A percentile compares a stretch with the other conserved stretches of the same genome.
Evolutionary conservation across 805 yeast species (phyloP).

Genomic region (Brettanomyces custersianus): DNA sequence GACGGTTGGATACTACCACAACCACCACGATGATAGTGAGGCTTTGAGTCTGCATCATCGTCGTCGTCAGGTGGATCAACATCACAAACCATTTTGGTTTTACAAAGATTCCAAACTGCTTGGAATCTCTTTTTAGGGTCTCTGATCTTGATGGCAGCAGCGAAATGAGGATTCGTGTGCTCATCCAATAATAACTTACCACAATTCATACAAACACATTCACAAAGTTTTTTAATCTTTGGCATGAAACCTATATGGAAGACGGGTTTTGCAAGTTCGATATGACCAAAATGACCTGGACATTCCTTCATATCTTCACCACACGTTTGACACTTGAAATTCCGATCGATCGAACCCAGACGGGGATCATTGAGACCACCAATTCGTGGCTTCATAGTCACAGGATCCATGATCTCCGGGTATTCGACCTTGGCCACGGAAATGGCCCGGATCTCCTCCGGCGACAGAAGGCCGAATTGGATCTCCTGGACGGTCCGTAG

Average conservation of each 20-base stretch:
- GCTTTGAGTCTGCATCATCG: slow-evolving; percentile 24
- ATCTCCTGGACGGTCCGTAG: slow-evolving; percentile 94
- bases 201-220: slow-evolving; percentile 97
- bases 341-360: slow-evolving; percentile 93
- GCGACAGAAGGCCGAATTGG: slow-evolving; percentile 95
- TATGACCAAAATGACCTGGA: slow-evolving; percentile 99
- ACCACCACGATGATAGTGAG: slow-evolving; percentile 65
- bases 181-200: slow-evolving; percentile 91
- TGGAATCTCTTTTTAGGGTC: slow-evolving; percentile 95
- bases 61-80: slow-evolving; percentile 65
- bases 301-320: slow-evolving; percentile 99
- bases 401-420: slow-evolving; percentile 99
- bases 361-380: slow-evolving; percentile 98
- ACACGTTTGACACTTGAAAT: slow-evolving; percentile 97
- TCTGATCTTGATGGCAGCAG: slow-evolving; percentile 78
- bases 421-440: slow-evolving; percentile 96
- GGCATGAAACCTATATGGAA: slow-evolving; percentile 94
- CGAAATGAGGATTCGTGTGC: slow-evolving; percentile 61
- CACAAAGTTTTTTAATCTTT: slow-evolving; percentile 90
- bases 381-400: slow-evolving; percentile 88
- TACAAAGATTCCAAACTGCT: slow-evolving; percentile 92
- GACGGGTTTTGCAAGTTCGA: slow-evolving; percentile 96
- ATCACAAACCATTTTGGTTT: slow-evolving; percentile 91
- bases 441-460: slow-evolving; percentile 95
- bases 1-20: slow-evolving; percentile 97